These are phyloP conservation scores for Yarrowia sp. DNA, from an alignment of 805 yeast genomes.

Conservation along the genomic window DNA sequence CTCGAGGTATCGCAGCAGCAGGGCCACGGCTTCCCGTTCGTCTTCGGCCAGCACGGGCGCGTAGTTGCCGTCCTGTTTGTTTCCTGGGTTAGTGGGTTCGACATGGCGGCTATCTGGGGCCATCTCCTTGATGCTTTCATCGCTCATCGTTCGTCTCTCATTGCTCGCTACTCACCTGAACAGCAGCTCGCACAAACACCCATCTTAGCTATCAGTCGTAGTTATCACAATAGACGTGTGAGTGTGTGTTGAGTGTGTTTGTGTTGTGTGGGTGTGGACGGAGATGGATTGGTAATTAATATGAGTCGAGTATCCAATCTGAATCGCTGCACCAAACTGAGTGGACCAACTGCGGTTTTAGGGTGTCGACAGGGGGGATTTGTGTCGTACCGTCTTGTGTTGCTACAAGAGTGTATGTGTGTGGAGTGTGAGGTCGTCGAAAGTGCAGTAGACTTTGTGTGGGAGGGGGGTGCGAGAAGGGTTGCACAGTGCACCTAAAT, in stretches of 20 bases:
- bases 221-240: background rate
- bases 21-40: slow-evolving; percentile 95
- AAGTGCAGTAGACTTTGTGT: slow-evolving; percentile 30
- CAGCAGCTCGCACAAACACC: slow-evolving; percentile 44
- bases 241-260: background rate
- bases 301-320: slow-evolving; percentile 7
- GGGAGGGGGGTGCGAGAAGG: slow-evolving; percentile 35
- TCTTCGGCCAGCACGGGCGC: slow-evolving; percentile 91
- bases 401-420: slow-evolving; percentile 8
- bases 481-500: slow-evolving; percentile 38
- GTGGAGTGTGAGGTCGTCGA: slow-evolving; percentile 16
- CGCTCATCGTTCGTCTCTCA: too few species aligned
- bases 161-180: slow-evolving; percentile 37
- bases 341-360: background rate
- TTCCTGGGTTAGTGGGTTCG: slow-evolving; percentile 32
- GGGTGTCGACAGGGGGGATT: background rate
- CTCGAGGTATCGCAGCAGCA: slow-evolving; percentile 85
- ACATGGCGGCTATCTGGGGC: too few species aligned
- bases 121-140: too few species aligned
- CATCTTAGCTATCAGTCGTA: slow-evolving; percentile 39
- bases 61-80: slow-evolving; percentile 56
- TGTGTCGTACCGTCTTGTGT: background rate
- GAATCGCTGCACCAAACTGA: background rate
- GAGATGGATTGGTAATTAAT: background rate
- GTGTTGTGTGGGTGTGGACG: background rate